phyloP scores from a whole-genome alignment of 371 early-diverging fungal genomes.

The Actinomortierella ambigua region DNA sequence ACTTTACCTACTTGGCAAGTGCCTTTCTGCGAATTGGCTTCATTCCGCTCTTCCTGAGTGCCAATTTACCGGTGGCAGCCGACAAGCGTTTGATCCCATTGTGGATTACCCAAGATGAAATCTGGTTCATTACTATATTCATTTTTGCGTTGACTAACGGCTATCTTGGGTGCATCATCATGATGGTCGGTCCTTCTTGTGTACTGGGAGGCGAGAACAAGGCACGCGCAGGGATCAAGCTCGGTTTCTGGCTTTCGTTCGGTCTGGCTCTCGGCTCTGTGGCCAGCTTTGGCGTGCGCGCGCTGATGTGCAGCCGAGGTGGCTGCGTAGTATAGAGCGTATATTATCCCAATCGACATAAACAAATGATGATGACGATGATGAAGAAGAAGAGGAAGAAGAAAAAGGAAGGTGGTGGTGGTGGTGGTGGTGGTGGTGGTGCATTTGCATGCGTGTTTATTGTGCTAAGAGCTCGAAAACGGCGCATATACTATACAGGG shows the following conservation, averaged over 20 bases:
- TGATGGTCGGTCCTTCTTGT: slow-evolving; percentile 77
- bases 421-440: too few species aligned
- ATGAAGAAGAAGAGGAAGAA: too few species aligned
- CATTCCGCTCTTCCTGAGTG: slow-evolving; percentile 72
- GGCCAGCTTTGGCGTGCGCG: slow-evolving; percentile 59
- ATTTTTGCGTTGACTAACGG: slow-evolving; percentile 75
- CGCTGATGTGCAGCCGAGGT: slow-evolving; percentile 48
- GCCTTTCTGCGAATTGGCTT: slow-evolving; percentile 61
- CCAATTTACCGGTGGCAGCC: slow-evolving; percentile 63
- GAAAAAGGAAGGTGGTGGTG: too few species aligned
- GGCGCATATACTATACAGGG: too few species aligned
- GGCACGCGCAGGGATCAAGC: slow-evolving; percentile 65
- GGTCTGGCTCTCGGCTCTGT: slow-evolving; percentile 75
- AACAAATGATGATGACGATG: too few species aligned
- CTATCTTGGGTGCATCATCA: slow-evolving; percentile 69
- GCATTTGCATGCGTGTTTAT: too few species aligned
- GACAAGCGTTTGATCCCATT: slow-evolving; percentile 53
- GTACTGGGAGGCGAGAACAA: slow-evolving; percentile 54
- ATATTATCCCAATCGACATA: too few species aligned
- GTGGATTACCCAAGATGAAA: slow-evolving; percentile 62
- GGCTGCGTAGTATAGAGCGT: slow-evolving; percentile 12
- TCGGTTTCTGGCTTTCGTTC: slow-evolving; percentile 71
- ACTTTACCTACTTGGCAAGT: slow-evolving; percentile 50
- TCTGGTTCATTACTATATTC: slow-evolving; percentile 64
- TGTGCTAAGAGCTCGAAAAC: too few species aligned